Conservation (phyloP, 2,329 filamentous ascomycete species). For the Penicillium sp. region DNA sequence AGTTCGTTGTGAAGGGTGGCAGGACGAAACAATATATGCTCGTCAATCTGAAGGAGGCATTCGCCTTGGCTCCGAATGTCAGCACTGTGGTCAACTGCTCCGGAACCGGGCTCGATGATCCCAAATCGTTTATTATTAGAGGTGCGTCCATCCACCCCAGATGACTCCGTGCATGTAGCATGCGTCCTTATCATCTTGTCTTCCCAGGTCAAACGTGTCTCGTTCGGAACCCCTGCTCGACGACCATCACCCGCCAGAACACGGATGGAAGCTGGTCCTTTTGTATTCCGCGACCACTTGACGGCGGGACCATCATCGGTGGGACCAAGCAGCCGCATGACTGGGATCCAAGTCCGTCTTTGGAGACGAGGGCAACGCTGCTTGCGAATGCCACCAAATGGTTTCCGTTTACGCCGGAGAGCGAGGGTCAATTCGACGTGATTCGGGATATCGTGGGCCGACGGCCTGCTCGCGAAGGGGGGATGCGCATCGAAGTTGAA, state of each 20-base stretch:
- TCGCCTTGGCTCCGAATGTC: slow-evolving; percentile 35
- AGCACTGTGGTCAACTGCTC: slow-evolving; percentile 47
- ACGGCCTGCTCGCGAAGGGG: slow-evolving; percentile 46
- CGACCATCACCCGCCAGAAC: slow-evolving; percentile 59
- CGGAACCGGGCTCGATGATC: slow-evolving; percentile 44
- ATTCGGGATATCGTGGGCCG: slow-evolving; percentile 49
- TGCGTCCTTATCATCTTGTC: not conserved
- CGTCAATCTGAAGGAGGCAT: slow-evolving; percentile 36
- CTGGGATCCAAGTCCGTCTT: slow-evolving; percentile 52
- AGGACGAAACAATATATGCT: slow-evolving; percentile 29
- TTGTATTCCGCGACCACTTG: slow-evolving; percentile 59
- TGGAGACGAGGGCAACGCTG: slow-evolving; percentile 48
- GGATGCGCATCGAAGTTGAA: slow-evolving; percentile 55
- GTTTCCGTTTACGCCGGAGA: slow-evolving; percentile 42
- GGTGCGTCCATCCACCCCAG: slow-evolving; percentile 25
- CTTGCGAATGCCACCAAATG: slow-evolving; percentile 44
- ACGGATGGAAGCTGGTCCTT: slow-evolving; percentile 63
- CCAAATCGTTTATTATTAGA: slow-evolving; percentile 44
- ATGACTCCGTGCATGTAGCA: not conserved
- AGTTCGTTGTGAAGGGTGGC: slow-evolving; percentile 42
- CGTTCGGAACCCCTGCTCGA: slow-evolving; percentile 44
- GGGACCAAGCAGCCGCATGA: slow-evolving; percentile 62
- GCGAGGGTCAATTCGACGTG: slow-evolving; percentile 40
- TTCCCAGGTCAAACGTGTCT: slow-evolving; percentile 47
- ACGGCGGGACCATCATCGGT: slow-evolving; percentile 64